phyloP scores from a whole-genome alignment of 805 yeast species.

The Kluyveromyces siamensis region DNA sequence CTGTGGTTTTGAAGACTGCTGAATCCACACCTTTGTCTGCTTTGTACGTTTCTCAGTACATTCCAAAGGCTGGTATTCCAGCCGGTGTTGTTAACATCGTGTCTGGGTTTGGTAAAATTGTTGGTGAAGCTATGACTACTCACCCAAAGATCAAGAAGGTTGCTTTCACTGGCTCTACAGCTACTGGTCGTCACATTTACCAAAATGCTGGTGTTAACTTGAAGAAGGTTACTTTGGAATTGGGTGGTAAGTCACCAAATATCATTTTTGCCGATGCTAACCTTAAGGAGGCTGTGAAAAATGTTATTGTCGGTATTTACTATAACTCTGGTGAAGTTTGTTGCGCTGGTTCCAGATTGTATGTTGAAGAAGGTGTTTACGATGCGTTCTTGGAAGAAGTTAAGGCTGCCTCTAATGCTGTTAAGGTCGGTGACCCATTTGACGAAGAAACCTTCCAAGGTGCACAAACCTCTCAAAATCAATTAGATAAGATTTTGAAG shows the following conservation, averaged over 20 bases:
- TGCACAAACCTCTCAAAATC: slow-evolving; percentile 79
- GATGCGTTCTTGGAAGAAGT: slow-evolving; percentile 64
- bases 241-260: slow-evolving; percentile 95
- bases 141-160: slow-evolving; percentile 82
- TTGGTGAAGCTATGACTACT: slow-evolving; percentile 70
- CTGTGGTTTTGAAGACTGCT: slow-evolving; percentile 81
- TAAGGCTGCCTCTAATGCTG: slow-evolving; percentile 40
- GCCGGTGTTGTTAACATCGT: slow-evolving; percentile 84
- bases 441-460: slow-evolving; percentile 76
- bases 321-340: slow-evolving; percentile 95
- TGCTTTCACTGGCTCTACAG: slow-evolving; percentile 94
- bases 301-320: slow-evolving; percentile 75
- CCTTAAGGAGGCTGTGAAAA: slow-evolving; percentile 62
- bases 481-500: slow-evolving; percentile 65
- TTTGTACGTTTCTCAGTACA: slow-evolving; percentile 57
- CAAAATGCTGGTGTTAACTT: slow-evolving; percentile 70
- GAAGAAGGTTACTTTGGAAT: slow-evolving; percentile 87
- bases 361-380: slow-evolving; percentile 77
- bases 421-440: slow-evolving; percentile 79
- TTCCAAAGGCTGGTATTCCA: slow-evolving; percentile 81
- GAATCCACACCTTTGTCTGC: slow-evolving; percentile 90
- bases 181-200: slow-evolving; percentile 78
- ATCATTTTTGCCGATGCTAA: slow-evolving; percentile 83
- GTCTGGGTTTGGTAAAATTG: slow-evolving; percentile 77
- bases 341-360: slow-evolving; percentile 88